phyloP scores from a whole-genome alignment of 2,329 filamentous ascomycete genomes.

The Colletotrichum sp. region DNA sequence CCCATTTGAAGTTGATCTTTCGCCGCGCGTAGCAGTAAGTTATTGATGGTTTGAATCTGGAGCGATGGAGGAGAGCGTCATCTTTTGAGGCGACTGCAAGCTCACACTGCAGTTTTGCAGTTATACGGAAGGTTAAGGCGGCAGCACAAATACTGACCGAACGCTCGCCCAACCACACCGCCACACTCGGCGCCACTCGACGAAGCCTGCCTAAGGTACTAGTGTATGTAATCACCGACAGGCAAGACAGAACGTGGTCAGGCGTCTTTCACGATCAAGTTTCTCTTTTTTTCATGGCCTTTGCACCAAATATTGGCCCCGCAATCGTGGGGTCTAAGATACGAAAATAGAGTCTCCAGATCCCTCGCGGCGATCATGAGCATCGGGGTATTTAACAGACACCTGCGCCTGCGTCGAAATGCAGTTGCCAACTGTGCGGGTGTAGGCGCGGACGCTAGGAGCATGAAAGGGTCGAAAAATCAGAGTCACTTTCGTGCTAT shows the following conservation, averaged over 20 bases:
- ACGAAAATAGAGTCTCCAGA: neutral
- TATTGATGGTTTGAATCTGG: neutral
- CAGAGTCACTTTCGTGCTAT: neutral
- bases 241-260: neutral
- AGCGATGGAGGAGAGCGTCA: neutral
- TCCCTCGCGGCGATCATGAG: slow-evolving; percentile 11
- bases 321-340: neutral
- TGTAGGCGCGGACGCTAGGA: neutral
- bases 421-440: neutral
- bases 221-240: neutral
- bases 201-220: neutral
- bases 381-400: neutral
- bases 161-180: neutral
- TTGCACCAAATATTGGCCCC: neutral
- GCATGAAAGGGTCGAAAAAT: neutral
- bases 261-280: neutral
- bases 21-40: neutral
- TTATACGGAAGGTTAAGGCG: neutral
- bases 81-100: neutral
- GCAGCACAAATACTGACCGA: neutral
- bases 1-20: neutral
- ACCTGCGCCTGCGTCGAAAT: neutral
- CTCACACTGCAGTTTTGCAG: neutral
- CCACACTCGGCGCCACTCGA: neutral
- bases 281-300: neutral